Conservation (phyloP, 352 stramenopile genomes). For the Pythium aphanidermatum region DNA sequence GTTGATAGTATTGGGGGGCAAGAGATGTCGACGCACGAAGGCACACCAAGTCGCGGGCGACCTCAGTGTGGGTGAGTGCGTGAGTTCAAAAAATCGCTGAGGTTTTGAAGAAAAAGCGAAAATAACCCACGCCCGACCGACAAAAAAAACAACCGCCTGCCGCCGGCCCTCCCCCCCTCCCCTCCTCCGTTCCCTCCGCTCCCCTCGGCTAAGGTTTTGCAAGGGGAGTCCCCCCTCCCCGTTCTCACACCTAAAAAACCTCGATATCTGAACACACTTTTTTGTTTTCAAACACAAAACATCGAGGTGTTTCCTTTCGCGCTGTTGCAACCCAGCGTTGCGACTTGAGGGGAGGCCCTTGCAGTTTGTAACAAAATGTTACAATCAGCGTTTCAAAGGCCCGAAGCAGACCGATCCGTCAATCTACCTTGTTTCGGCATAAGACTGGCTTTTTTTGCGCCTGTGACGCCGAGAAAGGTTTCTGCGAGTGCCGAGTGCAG, state of each 20-base stretch:
- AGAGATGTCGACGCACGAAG: constrained; percentile 30
- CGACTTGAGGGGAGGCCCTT: background rate
- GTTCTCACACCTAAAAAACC: no score
- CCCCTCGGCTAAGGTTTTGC: no score
- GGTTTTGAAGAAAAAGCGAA: constrained; percentile 31
- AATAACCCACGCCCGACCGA: constrained; percentile 21
- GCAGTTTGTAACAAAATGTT: constrained; percentile 11
- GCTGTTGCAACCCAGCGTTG: no score
- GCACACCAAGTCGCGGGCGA: constrained; percentile 14
- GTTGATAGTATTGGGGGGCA: constrained; percentile 10
- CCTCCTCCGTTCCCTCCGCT: background rate
- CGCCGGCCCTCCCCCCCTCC: background rate
- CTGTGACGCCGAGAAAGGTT: background rate
- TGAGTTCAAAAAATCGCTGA: constrained; percentile 25
- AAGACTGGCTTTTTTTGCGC: constrained; percentile 5
- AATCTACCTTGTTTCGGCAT: background rate
- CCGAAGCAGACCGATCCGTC: background rate
- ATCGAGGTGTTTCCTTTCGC: constrained; percentile 12
- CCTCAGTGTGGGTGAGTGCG: constrained; percentile 6
- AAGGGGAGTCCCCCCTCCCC: no score
- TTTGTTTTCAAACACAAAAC: constrained; percentile 12
- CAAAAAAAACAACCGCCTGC: constrained; percentile 18
- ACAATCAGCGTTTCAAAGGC: no score
- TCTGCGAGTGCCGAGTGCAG: constrained; percentile 8
- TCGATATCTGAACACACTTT: constrained; percentile 16